Base-by-base conservation (phyloP, 768 basidiomycete species). In the Pleurotus djamor region DNA sequence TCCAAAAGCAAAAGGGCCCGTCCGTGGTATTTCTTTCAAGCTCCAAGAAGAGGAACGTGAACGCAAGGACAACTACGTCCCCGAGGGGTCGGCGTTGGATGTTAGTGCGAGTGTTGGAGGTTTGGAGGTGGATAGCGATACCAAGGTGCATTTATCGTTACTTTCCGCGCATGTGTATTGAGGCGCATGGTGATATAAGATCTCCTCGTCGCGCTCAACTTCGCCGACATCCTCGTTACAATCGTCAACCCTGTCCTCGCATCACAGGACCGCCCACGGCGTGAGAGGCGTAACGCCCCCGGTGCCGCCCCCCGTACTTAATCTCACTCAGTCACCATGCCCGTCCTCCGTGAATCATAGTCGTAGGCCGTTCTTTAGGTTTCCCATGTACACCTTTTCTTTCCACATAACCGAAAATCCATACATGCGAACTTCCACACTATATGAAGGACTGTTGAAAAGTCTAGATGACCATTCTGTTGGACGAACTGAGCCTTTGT, bases 21-120 rank as follows among this genome's bases (percentile, higher is more conserved):
- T 99, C 64, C 94, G 95, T 65, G 97, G 97, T 69, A 99, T 99
- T 75, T 98, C 97, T 58, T 99, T 98, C 94, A 97, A 98, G 79
- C 91, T 99, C 67, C 97, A 99, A 76, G 97, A 98, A 73, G 97
- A 99, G 78, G 97, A 99, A 80, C 86, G 97, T 62, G 97, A 99
- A 79, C 82, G 96, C 69, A 98, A 98, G 85, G 97, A 99, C 76
- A 96, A 98, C 83, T 98, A 93, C 76, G 96, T 98, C 57, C 97
- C 97, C 64, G 97, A 98, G 71, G 88, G 96, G 41, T 99, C 97
- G 56, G 97, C 97, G 43, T 91, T 99, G 64, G 92, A 96, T 75
- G n/a, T n/a, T n/a, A n/a, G n/a, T n/a, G 87, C 84, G 60, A 79
- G 83, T 59, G 78, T 78, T 4, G 83, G 80, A 48, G 89, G 89